Evolutionary conservation across 306 rosid genomes (phyloP), one percentile per base, ranked within the genome.

Genomic region (Phaseolus lunatus): DNA sequence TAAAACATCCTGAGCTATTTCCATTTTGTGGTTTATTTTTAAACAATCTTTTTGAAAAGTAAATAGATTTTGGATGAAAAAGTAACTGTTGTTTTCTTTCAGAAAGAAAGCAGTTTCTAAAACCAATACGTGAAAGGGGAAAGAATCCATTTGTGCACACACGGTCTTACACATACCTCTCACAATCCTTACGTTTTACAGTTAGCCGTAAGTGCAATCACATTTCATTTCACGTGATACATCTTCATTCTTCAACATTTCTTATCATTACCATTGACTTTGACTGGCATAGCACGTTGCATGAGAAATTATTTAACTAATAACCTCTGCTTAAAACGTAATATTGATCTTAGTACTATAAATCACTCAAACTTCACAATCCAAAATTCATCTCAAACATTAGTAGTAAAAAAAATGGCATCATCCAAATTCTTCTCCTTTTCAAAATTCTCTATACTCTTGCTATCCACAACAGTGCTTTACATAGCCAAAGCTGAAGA

Each of bases 281-380:
- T 12, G 15, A 52, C 49, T 79, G 82, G 80, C 73, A 23, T 75
- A 52, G 59, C 53, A 75, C 7, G 50, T 16, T 29, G 19, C 39
- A 58, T 13, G 0, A 26, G 2, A 58, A 58, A 14, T 6, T 9
- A 58, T 27, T 16, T 72, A 48, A 18, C 26, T 19, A 14, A 24
- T 26, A 66, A 16, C 26, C 24, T 22, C 57, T 31, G 9, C 23
- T 44, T 56, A n/a, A 69, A 63, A 56, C 33, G 15, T 3, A 50
- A 27, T 7, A 52, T 23, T n/a, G 13, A 14, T 26, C 18, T 2
- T 2, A 49, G 22, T 5, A 9, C 75, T 67, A 84, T 84, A 82
- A 85, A 79, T 70, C 15, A 23, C 23, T 3, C n/a, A 73, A 68
- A 11, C 47, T 41, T 8, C 0, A 20, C 18, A 54, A 54, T 45